Evolutionary conservation across 345 rosid genomes (phyloP), one percentile per base, ranked within the genome.

Genomic region (Kandelia obovata): DNA sequence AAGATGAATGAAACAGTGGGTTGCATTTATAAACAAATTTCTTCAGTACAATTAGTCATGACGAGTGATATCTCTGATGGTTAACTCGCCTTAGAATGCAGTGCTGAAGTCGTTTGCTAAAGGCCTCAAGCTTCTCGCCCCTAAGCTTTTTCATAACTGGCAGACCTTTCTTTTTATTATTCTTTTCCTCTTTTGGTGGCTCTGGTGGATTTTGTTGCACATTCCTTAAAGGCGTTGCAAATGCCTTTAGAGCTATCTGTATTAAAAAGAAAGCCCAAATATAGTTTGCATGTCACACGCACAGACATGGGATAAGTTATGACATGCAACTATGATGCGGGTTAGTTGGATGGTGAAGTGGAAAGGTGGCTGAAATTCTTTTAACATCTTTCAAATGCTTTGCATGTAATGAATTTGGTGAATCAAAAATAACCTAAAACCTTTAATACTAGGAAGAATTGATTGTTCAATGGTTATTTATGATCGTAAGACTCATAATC

Each of bases 111-210:
- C 93, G 83, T 74, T 80, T 90, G 82, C 93, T 82, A 35, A 94
- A 80, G 26, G 96, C 95, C 75, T 89, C 97, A 23, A 89, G 81
- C 80, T 79, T 89, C 59, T 91, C 96, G 16, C 81, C 84, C 86
- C 73, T 86, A 69, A 83, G 73, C 85, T 83, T 87, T 86, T 86
- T 85, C 62, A 75, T 65, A 68, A 65, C 78, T 74, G 80, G 46
- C 68, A 69, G 62, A 68, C 68, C 80, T 71, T 75, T 78, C 71
- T 83, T 85, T 70, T 80, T 78, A 34, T 69, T 64, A 31, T 71
- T 70, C 74, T 75, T 80, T 66, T 77, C 88, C 37, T 75, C 83
- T 66, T 80, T 77, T 57, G 68, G 56, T 17, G 58, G 66, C 52
- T 61, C 74, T 39, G 65, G 65, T 7, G 65, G 39, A 27, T 71